Percentiles rank a stretch among this genome's conserved stretches.
phyloP scores from a whole-genome alignment of 495 filamentous ascomycete genomes.

The Penicillium roqueforti region DNA sequence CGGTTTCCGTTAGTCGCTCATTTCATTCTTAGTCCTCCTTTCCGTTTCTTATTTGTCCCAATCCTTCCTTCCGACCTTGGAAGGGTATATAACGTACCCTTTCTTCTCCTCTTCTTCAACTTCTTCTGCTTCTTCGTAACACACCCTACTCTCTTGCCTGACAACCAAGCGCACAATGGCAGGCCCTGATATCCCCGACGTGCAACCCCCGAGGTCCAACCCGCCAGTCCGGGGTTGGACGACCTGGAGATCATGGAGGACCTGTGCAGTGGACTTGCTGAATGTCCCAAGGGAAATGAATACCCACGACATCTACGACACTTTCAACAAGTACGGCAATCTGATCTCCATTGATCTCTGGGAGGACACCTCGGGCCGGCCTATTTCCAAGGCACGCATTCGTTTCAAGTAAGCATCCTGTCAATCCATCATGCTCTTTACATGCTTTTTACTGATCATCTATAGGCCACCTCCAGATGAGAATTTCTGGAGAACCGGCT shows the following conservation, averaged over 20 bases:
- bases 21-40: too few species aligned
- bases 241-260: conserved; percentile 38
- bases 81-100: too few species aligned
- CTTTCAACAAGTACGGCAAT: conserved; percentile 38
- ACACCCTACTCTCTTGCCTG: neutral
- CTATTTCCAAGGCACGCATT: conserved; percentile 30
- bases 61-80: too few species aligned
- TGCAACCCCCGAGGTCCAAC: neutral
- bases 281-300: conserved; percentile 32
- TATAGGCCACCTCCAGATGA: conserved; percentile 39
- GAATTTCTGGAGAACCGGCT: conserved; percentile 36
- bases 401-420: conserved; percentile 38
- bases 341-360: conserved; percentile 44
- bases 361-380: conserved; percentile 30
- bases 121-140: neutral
- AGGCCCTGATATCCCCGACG: neutral
- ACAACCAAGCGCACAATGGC: neutral
- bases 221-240: neutral
- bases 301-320: conserved; percentile 34
- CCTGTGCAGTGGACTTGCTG: conserved; percentile 33
- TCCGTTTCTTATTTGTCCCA: too few species aligned
- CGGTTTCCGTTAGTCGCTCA: too few species aligned
- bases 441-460: neutral
- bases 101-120: too few species aligned
- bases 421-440: neutral